Base-by-base conservation (phyloP, 1,284 basidiomycete genomes). In the Golubevia sp. region DNA sequence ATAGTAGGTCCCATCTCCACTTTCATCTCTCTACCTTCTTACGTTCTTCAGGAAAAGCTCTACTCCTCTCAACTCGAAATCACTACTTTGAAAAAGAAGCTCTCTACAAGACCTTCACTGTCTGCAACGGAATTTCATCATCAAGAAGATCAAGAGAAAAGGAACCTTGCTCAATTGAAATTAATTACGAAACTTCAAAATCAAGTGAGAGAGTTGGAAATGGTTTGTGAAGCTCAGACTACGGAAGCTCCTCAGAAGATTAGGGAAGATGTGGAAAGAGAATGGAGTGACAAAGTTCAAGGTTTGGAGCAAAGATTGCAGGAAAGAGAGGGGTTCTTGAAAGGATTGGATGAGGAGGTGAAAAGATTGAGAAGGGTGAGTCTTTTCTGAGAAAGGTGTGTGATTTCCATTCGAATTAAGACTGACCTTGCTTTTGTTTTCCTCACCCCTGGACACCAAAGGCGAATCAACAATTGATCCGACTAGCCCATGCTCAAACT, bases 181-280 rank as follows among this genome's bases (percentile, higher is more conserved):
- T 54, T 71, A 2, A 77, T 81, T 51, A 61, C 56, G 0, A 51
- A 60, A 7, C 64, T 76, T 2, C 64, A 67, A 27, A 70, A 70
- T 56, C 71, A 73, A 26, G 58, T 79, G 0, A 53, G 51, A 11
- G 78, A 81, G 58, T 68, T 79, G 13, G 77, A 79, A 64, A 68
- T 72, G 3, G 77, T 77, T 2, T 73, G 71, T 54, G 77, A 77
- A 23, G 75, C 69, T 2, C 74, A 77, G 56, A 65, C 68, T 0
- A 38, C 49, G n/a, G 70, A 74, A 20, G 70, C 76, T 1, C 71
- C 75, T 15, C 73, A 66, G 23, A 67, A 71, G 23, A 64, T 76
- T 50, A 70, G 75, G 15, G 78, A 77, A 60, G 78, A 79, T 48
- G 76, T 77, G n/a, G 75, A 74, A 49, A 54, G 64, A 11, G 77